Evolutionary conservation across 2,329 filamentous ascomycete genomes (phyloP).

Genomic region (Fusarium caatingaense): DNA sequence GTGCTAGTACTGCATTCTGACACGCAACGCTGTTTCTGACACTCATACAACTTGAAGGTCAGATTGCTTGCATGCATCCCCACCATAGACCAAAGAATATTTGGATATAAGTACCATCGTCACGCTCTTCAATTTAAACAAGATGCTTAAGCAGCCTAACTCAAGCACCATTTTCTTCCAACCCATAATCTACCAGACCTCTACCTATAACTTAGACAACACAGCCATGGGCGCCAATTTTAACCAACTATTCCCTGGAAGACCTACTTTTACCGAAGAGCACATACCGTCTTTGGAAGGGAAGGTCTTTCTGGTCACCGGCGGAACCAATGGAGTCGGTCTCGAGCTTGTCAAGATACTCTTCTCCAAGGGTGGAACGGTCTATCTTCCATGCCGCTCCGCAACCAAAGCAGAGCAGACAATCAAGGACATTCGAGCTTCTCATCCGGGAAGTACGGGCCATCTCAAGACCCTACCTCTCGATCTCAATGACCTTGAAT

Average conservation of each 20-base stretch:
- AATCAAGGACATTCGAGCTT: neutral
- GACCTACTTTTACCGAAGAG: slow-evolving; percentile 45
- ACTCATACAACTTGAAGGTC: neutral
- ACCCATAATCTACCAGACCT: rapidly evolving
- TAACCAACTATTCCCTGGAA: slow-evolving; percentile 30
- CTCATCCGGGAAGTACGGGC: neutral
- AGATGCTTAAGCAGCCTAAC: rapidly evolving
- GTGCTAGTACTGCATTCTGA: neutral
- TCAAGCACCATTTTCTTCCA: rapidly evolving
- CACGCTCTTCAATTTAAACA: rapidly evolving
- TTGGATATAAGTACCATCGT: neutral
- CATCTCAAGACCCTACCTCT: neutral
- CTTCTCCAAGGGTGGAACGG: rapidly evolving
- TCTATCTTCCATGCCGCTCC: neutral
- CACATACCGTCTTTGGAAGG: neutral
- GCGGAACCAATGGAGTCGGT: neutral
- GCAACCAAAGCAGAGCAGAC: neutral
- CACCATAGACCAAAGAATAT: neutral
- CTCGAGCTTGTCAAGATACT: neutral
- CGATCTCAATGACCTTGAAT: neutral
- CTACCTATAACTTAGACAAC: rapidly evolving
- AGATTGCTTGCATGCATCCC: neutral
- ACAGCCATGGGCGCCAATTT: neutral
- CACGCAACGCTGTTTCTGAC: neutral
- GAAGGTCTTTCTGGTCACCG: neutral